Base-by-base conservation (phyloP, 2,329 filamentous ascomycete genomes). In the Aspergillus intermedius region DNA sequence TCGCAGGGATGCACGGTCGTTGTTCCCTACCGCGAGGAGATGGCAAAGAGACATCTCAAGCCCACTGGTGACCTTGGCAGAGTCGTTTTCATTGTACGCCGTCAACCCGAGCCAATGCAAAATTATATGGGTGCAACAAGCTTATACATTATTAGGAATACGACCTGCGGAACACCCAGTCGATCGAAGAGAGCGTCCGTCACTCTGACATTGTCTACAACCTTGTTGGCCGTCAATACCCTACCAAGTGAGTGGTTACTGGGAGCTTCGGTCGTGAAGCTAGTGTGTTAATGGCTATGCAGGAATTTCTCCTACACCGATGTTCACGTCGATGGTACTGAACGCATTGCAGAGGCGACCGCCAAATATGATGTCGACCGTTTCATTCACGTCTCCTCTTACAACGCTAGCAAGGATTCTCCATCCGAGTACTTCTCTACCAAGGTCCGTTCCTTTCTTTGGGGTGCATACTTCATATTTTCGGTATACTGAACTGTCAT, bases 181-280 rank as follows among this genome's bases (percentile, higher is more conserved):
- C 91, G 25, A 93, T 98, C 61, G 93, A 98, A 69, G 91, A 95
- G 73, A 93, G 88, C 63, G 91, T 98, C 46, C 82, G 93, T 62
- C 93, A 98, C 72, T 97, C 91, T 39, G 93, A 98, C 67, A 87
- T 96, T 54, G 93, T 98, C 56, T 95, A 95, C 78, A 98, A 98
- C 74, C 77, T 98, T 60, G 80, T 96, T 64, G 93, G 93, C 56
- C 87, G 91, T 55, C 87, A 91, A 70, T 97, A 97, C 70, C 88
- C 91, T 56, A 98, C 93, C 61, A 98, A 98, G 88, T 90, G 75
- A 62, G 79, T 67, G 28, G 44, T 15, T 12, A 13, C 5, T 13
- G 10, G 40, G n/a, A 32, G 13, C 50, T 1, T 6, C 21, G 19
- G 17, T 19, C 5, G 5, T 13, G 25, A n/a, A 25, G 46, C 37